Evolutionary conservation across 257 asterid genomes (phyloP).

Genomic region (Gentiana dahurica): DNA sequence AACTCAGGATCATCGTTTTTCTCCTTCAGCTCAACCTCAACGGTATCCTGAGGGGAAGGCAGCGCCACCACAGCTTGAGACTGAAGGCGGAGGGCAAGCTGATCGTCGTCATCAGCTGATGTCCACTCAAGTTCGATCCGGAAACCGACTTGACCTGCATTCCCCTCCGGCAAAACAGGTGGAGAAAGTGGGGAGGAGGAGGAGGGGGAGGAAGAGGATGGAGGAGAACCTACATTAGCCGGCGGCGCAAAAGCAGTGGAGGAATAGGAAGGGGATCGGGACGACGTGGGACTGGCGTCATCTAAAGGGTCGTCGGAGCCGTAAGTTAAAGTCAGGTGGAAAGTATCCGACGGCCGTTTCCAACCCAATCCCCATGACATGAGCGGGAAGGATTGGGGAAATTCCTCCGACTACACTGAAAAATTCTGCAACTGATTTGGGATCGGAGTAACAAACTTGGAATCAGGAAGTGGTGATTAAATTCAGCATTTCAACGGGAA

Average conservation of each 20-base stretch:
- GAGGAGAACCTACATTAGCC: conserved; percentile 22
- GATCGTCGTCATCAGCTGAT: conserved; percentile 90
- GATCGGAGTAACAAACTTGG: not conserved
- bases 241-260: not conserved
- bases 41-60: conserved; percentile 81
- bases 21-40: conserved; percentile 50
- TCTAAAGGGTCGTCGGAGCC: conserved; percentile 70
- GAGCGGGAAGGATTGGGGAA: not conserved
- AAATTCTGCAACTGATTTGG: not conserved
- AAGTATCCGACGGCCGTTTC: conserved; percentile 86
- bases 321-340: conserved; percentile 78
- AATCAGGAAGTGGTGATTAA: not conserved
- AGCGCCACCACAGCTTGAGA: conserved; percentile 96
- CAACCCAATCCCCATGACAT: conserved; percentile 99
- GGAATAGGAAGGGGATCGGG: conserved; percentile 41
- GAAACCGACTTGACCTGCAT: conserved; percentile 47
- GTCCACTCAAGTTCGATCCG: conserved; percentile 73
- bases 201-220: conserved; percentile 34
- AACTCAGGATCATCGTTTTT: not conserved
- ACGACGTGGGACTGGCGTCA: conserved; percentile 48
- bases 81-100: conserved; percentile 73
- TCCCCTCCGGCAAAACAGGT: conserved; percentile 23
- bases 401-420: not conserved
- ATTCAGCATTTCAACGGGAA: not conserved
- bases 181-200: conserved; percentile 31